phyloP scores from a whole-genome alignment of 2,329 filamentous ascomycete genomes.

The Sporothrix brunneoviolacea region DNA sequence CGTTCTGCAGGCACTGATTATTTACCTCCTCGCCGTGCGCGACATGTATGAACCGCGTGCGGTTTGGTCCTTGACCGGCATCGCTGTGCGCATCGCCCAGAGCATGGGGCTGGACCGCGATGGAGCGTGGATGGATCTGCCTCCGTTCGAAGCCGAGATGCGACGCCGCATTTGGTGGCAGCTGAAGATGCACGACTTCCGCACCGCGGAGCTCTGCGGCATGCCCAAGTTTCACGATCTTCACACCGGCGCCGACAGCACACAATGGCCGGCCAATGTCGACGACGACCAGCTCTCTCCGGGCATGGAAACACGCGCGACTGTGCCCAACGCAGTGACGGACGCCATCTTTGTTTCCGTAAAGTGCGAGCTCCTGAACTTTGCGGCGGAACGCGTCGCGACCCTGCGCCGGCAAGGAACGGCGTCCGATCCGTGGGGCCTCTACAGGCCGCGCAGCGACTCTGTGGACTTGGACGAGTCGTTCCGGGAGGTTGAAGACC shows the following conservation, averaged over 20 bases:
- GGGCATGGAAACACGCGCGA: too few species aligned
- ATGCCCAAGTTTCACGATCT: slow-evolving; percentile 15
- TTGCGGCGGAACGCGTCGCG: slow-evolving; percentile 6
- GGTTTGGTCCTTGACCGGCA: slow-evolving; percentile 18
- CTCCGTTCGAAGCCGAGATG: slow-evolving; percentile 58
- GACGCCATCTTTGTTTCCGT: slow-evolving; percentile 10
- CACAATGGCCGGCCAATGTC: slow-evolving; percentile 23
- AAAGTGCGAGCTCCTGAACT: slow-evolving; percentile 13
- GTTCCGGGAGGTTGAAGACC: slow-evolving; percentile 21
- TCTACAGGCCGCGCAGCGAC: slow-evolving; percentile 7
- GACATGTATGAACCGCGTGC: slow-evolving; percentile 21
- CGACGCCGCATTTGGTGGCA: slow-evolving; percentile 67
- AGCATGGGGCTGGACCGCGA: background rate
- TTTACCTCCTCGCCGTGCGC: slow-evolving; percentile 24
- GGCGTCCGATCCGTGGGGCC: background rate
- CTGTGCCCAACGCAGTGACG: background rate
- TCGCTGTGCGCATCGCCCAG: slow-evolving; percentile 18
- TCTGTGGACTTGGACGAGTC: slow-evolving; percentile 16
- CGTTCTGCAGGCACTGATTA: slow-evolving; percentile 23
- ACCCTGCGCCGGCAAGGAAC: slow-evolving; percentile 6
- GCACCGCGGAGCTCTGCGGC: slow-evolving; percentile 47
- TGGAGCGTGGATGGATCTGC: background rate
- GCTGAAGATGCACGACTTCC: slow-evolving; percentile 59
- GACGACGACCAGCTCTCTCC: slow-evolving; percentile 25
- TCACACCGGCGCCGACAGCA: slow-evolving; percentile 13